A percentile compares a stretch with the other conserved stretches of the same genome.
Conservation (phyloP, 495 filamentous ascomycete genomes). For the Penicillium bialowiezense region DNA sequence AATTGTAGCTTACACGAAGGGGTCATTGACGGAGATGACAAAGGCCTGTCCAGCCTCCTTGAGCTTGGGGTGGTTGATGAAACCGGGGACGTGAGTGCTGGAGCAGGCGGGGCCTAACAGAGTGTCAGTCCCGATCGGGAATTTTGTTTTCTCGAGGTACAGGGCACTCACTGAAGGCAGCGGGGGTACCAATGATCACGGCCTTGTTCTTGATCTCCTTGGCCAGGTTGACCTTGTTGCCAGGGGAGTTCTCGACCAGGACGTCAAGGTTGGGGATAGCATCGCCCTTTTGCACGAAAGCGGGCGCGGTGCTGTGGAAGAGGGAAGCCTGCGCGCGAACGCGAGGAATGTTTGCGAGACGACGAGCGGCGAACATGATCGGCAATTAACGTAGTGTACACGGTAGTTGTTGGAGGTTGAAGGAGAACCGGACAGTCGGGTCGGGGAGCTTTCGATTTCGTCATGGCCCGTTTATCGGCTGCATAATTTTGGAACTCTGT, state of each 20-base stretch:
- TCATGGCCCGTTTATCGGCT: conserved; percentile 1
- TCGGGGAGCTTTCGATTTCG: background rate
- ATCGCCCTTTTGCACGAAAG: conserved; percentile 59
- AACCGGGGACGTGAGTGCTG: conserved; percentile 74
- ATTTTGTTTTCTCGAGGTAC: background rate
- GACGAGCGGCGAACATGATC: conserved; percentile 46
- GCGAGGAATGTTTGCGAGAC: conserved; percentile 36
- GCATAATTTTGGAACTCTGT: conserved; percentile 1
- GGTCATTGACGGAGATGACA: conserved; percentile 90
- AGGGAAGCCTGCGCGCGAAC: conserved; percentile 34
- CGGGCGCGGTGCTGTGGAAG: conserved; percentile 54
- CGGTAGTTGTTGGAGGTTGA: background rate
- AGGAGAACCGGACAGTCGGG: background rate
- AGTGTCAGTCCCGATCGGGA: conserved; percentile 5
- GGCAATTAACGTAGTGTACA: background rate
- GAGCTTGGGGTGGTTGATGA: conserved; percentile 69
- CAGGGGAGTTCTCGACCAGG: conserved; percentile 58
- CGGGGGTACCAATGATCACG: conserved; percentile 86
- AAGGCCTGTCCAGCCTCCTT: conserved; percentile 77
- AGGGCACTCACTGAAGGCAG: conserved; percentile 68
- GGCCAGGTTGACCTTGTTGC: conserved; percentile 83
- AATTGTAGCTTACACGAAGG: conserved; percentile 72
- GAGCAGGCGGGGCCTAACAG: conserved; percentile 68
- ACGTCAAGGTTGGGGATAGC: conserved; percentile 61
- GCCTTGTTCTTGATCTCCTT: conserved; percentile 70